Percentiles rank a stretch among this genome's conserved stretches.
Conservation (phyloP, 768 basidiomycete species). For the Aureoboletus auriporus region DNA sequence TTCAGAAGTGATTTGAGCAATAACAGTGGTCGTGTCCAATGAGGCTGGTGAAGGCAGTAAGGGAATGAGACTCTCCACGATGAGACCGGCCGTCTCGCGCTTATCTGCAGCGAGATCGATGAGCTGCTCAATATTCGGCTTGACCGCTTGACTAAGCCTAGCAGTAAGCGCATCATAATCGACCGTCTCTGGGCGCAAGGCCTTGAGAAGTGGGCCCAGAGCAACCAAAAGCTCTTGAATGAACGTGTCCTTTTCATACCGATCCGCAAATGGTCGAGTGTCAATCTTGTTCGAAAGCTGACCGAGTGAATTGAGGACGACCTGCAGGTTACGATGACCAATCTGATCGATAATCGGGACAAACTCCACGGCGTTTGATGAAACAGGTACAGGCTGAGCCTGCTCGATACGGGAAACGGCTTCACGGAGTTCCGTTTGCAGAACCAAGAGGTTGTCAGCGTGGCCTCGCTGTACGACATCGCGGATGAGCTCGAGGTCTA, state of each 20-base stretch:
- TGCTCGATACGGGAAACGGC: conserved; percentile 43
- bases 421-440: conserved; percentile 59
- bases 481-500: conserved; percentile 75
- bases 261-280: conserved; percentile 34
- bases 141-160: conserved; percentile 78
- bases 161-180: conserved; percentile 77
- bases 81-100: conserved; percentile 79
- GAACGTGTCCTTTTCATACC: conserved; percentile 52
- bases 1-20: conserved; percentile 60
- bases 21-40: conserved; percentile 53
- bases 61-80: conserved; percentile 69
- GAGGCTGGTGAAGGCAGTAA: conserved; percentile 46
- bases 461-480: conserved; percentile 67
- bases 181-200: conserved; percentile 60
- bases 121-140: conserved; percentile 83
- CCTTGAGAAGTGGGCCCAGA: conserved; percentile 57
- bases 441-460: conserved; percentile 48
- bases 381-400: conserved; percentile 9
- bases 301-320: conserved; percentile 58
- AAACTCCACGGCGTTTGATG: conserved; percentile 29
- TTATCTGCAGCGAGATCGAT: conserved; percentile 89
- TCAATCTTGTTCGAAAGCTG: conserved; percentile 36
- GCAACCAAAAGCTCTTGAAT: conserved; percentile 56
- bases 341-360: conserved; percentile 54
- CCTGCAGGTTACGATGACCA: conserved; percentile 51